Conservation (phyloP, 768 basidiomycete species). For the Cystofilobasidium capitatum region DNA sequence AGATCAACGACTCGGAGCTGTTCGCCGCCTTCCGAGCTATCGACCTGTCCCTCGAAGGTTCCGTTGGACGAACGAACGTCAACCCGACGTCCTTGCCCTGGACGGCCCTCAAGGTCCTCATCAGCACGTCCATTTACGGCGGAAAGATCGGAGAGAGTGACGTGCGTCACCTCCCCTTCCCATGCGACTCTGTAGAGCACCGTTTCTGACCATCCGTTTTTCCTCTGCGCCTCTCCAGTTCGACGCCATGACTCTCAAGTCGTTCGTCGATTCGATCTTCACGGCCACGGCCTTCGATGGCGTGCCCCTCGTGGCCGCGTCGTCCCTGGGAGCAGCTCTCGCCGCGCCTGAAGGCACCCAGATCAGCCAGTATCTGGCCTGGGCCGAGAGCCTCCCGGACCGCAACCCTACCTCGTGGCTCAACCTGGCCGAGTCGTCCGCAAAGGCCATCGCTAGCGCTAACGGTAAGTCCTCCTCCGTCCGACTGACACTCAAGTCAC, state of each 20-base stretch:
- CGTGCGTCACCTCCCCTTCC: background rate
- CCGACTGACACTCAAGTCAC: background rate
- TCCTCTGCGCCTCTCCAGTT: conserved; percentile 70
- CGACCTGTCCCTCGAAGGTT: conserved; percentile 71
- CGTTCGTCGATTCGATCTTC: conserved; percentile 86
- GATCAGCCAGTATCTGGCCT: conserved; percentile 77
- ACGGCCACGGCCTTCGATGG: conserved; percentile 81
- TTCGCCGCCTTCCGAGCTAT: conserved; percentile 83
- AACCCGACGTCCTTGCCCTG: conserved; percentile 88
- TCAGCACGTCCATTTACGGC: conserved; percentile 87
- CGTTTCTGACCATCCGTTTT: background rate
- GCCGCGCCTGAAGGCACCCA: conserved; percentile 83
- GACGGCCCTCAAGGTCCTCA: conserved; percentile 82
- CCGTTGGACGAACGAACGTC: conserved; percentile 79
- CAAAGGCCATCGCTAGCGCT: conserved; percentile 78
- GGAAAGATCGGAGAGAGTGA: conserved; percentile 24
- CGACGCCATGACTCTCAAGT: conserved; percentile 83
- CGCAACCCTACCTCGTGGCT: conserved; percentile 91
- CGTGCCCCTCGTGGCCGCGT: conserved; percentile 57
- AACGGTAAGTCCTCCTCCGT: conserved; percentile 53
- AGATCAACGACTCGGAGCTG: conserved; percentile 99
- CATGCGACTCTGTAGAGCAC: background rate
- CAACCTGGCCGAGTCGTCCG: conserved; percentile 82
- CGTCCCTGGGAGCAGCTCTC: conserved; percentile 51
- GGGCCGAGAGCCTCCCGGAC: conserved; percentile 82